Percentiles rank a stretch among this genome's conserved stretches.
Evolutionary conservation across 345 rosid genomes (phyloP).

Genomic region (Cardamine occulta): DNA sequence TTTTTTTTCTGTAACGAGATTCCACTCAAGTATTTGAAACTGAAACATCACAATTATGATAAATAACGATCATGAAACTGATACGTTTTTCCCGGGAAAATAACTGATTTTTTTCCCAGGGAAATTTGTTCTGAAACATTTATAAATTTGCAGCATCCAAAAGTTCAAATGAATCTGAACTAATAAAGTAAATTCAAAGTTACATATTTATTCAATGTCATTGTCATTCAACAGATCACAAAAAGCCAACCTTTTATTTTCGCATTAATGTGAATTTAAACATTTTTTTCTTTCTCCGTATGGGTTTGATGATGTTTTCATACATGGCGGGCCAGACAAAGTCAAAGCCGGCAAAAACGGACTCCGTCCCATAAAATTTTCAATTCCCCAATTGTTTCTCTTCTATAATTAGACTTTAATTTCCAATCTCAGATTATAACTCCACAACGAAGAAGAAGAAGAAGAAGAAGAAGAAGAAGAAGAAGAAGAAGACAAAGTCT

Average conservation of each 20-base stretch:
- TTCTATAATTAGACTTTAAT: slow-evolving; percentile 37
- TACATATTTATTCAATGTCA: background rate
- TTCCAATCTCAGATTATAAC: slow-evolving; percentile 17
- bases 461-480: no score
- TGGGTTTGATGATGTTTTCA: slow-evolving; percentile 14
- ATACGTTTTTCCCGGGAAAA: background rate
- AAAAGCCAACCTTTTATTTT: slow-evolving; percentile 11
- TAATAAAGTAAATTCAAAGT: background rate
- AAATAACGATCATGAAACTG: background rate
- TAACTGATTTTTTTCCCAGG: background rate
- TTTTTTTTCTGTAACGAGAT: background rate
- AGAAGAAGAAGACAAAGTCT: background rate
- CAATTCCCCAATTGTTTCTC: slow-evolving; percentile 22
- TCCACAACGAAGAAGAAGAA: slow-evolving; percentile 25
- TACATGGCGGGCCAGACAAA: slow-evolving; percentile 42
- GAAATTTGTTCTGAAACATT: background rate
- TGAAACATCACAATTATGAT: background rate
- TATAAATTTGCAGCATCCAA: background rate
- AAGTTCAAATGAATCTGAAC: background rate
- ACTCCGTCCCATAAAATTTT: slow-evolving; percentile 1
- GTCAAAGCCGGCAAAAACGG: slow-evolving; percentile 43
- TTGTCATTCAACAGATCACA: slow-evolving; percentile 15
- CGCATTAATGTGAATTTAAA: background rate
- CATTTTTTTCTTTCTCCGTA: background rate
- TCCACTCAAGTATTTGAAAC: background rate